These are phyloP conservation scores for Periconia sp. DNA, from an alignment of 2,329 filamentous ascomycete species.

Conservation along the genomic window DNA sequence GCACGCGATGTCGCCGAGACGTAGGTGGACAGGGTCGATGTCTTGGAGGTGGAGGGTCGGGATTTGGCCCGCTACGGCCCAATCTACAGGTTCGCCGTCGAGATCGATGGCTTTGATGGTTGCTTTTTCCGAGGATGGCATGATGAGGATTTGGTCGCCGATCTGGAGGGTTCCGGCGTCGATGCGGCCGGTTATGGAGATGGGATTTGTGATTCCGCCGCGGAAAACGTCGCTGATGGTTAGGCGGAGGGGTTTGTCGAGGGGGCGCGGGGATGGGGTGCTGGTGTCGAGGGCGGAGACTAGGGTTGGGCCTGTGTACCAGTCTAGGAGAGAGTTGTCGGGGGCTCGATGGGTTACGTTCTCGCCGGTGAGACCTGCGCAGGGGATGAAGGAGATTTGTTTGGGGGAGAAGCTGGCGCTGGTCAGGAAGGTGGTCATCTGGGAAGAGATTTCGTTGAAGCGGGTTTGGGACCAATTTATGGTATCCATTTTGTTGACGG, in stretches of 20 bases:
- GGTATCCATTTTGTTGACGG: constrained; percentile 93
- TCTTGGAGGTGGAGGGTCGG: constrained; percentile 79
- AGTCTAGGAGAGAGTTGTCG: constrained; percentile 55
- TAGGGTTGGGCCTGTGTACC: constrained; percentile 81
- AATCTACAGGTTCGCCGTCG: constrained; percentile 72
- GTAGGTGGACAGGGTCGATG: constrained; percentile 80
- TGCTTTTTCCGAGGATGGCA: constrained; percentile 80
- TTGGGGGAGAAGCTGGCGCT: constrained; percentile 79
- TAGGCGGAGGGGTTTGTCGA: constrained; percentile 81
- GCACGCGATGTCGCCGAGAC: constrained; percentile 83
- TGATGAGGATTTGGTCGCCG: constrained; percentile 76
- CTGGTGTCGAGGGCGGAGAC: constrained; percentile 84
- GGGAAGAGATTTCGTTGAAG: constrained; percentile 82
- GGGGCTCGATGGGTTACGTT: constrained; percentile 70
- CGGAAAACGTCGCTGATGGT: constrained; percentile 87
- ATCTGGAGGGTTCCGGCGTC: constrained; percentile 82
- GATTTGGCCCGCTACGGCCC: constrained; percentile 92
- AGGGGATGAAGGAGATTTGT: constrained; percentile 83
- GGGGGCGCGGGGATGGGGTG: constrained; percentile 68
- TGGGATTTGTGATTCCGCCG: constrained; percentile 73
- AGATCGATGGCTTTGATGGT: constrained; percentile 80
- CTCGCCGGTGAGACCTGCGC: constrained; percentile 84
- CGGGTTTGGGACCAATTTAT: constrained; percentile 79
- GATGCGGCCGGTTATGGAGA: constrained; percentile 84
- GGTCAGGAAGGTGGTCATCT: constrained; percentile 79